Percentiles rank a stretch among this genome's conserved stretches.
These are phyloP conservation scores for Jatropha podagrica DNA, from an alignment of 441 rosid species.

Conservation along the genomic window DNA sequence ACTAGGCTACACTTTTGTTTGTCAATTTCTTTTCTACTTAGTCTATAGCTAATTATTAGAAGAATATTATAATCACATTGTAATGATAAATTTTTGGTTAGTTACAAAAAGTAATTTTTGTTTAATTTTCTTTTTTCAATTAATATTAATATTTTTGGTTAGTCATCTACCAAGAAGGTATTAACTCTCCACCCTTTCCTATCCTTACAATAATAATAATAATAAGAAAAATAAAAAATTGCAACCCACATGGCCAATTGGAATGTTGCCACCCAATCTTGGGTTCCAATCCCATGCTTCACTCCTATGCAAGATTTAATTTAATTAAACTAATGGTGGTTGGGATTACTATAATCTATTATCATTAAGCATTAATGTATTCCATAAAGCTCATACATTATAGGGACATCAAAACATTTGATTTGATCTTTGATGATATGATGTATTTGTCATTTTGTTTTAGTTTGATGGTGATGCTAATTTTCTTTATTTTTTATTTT, in stretches of 20 bases:
- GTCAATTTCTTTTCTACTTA: no score
- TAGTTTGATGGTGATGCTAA: background rate
- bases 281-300: conserved; percentile 17
- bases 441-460: background rate
- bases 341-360: background rate
- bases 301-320: conserved; percentile 29
- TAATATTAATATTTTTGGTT: background rate
- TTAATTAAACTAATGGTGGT: background rate
- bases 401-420: no score
- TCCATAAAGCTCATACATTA: no score
- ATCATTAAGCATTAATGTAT: background rate
- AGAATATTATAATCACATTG: background rate
- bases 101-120: background rate
- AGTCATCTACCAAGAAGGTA: background rate
- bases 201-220: background rate
- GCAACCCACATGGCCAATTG: conserved; percentile 15
- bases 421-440: background rate
- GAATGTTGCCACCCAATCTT: background rate
- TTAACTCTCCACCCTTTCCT: no score
- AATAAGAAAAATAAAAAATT: background rate
- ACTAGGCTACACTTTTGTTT: no score
- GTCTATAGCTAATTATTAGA: background rate
- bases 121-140: background rate
- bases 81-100: background rate
- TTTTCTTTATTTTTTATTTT: background rate